Evolutionary conservation across 495 filamentous ascomycete species (phyloP), one percentile per base, ranked within the genome.

Genomic region (Schizothecium vesticola): DNA sequence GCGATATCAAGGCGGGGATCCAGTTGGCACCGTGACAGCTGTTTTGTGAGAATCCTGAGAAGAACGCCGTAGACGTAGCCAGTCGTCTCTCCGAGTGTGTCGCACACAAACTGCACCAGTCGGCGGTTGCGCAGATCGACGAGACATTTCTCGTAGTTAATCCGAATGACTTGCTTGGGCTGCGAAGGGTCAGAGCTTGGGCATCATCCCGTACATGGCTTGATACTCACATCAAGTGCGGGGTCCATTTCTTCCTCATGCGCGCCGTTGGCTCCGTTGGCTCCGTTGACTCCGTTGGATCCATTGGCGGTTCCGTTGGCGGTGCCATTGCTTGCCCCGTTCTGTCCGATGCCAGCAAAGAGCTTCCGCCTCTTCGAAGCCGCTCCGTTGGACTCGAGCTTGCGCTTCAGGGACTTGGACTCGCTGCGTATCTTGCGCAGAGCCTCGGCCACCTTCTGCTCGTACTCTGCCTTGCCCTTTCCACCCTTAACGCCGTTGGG

Each of bases 71-170:
- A 99, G 22, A 97, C 86, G 60, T 88, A 83, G 3, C 87, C 85
- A 0, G 94, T 93, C 0, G 78, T 86, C 68, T 82, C 82, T 62
- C 89, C 89, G 68, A 87, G 83, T 72, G 80, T 85, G 70, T 83
- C 86, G 70, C 81, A 80, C 3, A 84, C 89, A 24, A 88, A 79
- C 3, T 83, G 80, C 55, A 90, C 86, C 31, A 99, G 89, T 24
- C 88, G 88, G 62, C 86, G 83, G 70, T 90, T 97, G 64, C 95
- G 92, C 65, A 96, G 84, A 21, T 90, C 84, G 16, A 98, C 91
- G 5, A 87, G 83, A 58, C 92, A 89, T 74, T 94, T 97, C 43
- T 92, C 90, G 74, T 92, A 90, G 76, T 97, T 97, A 25, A 97
- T 83, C 29, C 91, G 88, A 59, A 98, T 80, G 23, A 92, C 85